Evolutionary conservation across 2,329 filamentous ascomycete species (phyloP), one percentile per base, ranked within the genome.

Genomic region (Diaporthe citrichinensis): DNA sequence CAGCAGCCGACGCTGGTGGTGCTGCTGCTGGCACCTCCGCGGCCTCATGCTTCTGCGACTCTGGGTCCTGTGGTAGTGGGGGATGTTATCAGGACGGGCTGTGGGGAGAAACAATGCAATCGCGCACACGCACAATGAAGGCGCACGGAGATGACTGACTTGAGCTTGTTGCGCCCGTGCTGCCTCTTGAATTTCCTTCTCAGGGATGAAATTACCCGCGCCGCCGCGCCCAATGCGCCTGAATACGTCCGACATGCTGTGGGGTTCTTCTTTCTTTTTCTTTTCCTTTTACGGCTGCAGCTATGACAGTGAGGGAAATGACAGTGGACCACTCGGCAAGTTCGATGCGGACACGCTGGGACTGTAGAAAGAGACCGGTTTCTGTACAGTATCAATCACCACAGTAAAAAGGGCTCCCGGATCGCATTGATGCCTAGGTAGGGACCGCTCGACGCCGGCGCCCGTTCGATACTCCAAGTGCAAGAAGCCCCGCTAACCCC

Each of bases 131-230:
- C 39, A 39, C 23, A 53, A 39, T 14, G 57, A 31, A n/a, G 41
- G 10, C 31, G 57, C n/a, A 31, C 58, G 51, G 44, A 49, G 34
- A 34, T 44, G 20, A 76, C 75, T 75, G 69, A 76, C 75, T 39
- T 76, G 71, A 74, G 53, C 69, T 28, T 72, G 59, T 57, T 72
- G 65, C 25, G 78, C 81, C 77, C 83, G 84, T 73, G 81, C 80
- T 61, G 82, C 85, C 41, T 89, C 86, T 39, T 90, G 86, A 36
- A 88, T 81, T 75, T 91, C 87, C 78, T 88, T 85, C 77, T 88
- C 86, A 80, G 86, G 85, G 79, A 88, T 88, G 81, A 89, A 92
- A 83, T 93, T 93, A 71, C 92, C 92, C 8, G 91, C 91, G 68
- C 92, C 92, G 72, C 92, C 92, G 67, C 92, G 89, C 74, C 92